Percentiles rank a stretch among this genome's conserved stretches.
Evolutionary conservation across 1,284 basidiomycete genomes (phyloP).

Genomic region (Ceratobasidium sp.): DNA sequence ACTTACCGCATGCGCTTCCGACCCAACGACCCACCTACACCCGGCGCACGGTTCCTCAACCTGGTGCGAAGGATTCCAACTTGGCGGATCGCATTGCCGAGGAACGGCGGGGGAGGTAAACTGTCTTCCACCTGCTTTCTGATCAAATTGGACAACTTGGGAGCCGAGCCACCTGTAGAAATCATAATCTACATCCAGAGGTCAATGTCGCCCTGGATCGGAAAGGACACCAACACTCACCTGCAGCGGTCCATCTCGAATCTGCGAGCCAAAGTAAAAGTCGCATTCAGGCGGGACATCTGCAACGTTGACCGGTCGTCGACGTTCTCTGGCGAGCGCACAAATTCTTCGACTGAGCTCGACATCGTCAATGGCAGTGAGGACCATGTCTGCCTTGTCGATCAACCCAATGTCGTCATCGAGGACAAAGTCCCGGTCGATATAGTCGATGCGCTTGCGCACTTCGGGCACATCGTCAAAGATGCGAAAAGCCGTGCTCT

Average conservation of each 20-base stretch:
- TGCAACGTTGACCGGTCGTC: conserved; percentile 93
- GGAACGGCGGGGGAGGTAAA: conserved; percentile 64
- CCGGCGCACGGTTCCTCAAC: conserved; percentile 76
- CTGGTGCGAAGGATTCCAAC: conserved; percentile 75
- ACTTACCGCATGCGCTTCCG: conserved; percentile 82
- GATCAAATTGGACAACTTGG: conserved; percentile 88
- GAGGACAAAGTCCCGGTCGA: conserved; percentile 70
- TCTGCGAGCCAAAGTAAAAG: conserved; percentile 97
- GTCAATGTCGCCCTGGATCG: background rate
- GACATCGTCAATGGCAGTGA: conserved; percentile 92
- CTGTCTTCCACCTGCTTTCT: conserved; percentile 71
- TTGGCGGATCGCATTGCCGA: conserved; percentile 81
- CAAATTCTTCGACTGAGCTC: conserved; percentile 75
- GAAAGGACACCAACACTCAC: background rate
- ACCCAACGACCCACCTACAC: conserved; percentile 75
- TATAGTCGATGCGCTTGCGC: conserved; percentile 69
- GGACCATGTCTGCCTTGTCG: conserved; percentile 82
- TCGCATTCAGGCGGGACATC: conserved; percentile 96
- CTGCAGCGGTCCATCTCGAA: conserved; percentile 82
- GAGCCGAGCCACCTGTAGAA: conserved; percentile 93
- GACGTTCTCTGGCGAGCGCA: conserved; percentile 68
- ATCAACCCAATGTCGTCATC: conserved; percentile 57
- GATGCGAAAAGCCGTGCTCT: conserved; percentile 53
- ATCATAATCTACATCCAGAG: conserved; percentile 81
- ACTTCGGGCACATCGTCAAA: conserved; percentile 54